Evolutionary conservation across 352 stramenopile genomes (phyloP).

Genomic region (Saprolegnia parasitica): DNA sequence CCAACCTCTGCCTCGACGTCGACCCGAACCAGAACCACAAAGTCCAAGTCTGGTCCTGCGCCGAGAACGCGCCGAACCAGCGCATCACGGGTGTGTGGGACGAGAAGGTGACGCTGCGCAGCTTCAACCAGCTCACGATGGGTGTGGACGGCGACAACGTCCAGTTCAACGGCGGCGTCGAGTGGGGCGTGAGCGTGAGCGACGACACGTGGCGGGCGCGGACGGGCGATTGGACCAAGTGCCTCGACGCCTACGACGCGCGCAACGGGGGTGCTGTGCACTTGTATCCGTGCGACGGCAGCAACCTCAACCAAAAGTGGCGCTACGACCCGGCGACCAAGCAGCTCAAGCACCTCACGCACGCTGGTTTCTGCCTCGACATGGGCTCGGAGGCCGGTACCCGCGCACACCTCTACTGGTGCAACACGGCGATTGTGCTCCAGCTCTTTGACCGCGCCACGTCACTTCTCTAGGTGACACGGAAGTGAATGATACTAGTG

Average conservation of each 20-base stretch:
- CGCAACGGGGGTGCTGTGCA: conserved; percentile 50
- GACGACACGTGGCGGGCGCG: neutral
- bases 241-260: conserved; percentile 52
- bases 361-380: conserved; percentile 58
- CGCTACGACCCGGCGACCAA: conserved; percentile 42
- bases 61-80: neutral
- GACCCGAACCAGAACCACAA: conserved; percentile 30
- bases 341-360: conserved; percentile 39
- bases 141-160: neutral
- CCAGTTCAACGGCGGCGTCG: no score
- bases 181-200: neutral
- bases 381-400: conserved; percentile 39
- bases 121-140: neutral
- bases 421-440: no score
- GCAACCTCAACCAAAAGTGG: conserved; percentile 65
- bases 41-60: conserved; percentile 11
- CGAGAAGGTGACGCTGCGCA: neutral
- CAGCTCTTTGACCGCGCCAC: no score
- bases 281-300: conserved; percentile 51
- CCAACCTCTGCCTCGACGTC: conserved; percentile 52
- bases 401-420: no score
- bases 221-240: neutral
- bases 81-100: neutral
- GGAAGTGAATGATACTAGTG: no score
- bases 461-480: no score